Base-by-base conservation (phyloP, 495 filamentous ascomycete species). In the Ascodesmis nigricans region DNA sequence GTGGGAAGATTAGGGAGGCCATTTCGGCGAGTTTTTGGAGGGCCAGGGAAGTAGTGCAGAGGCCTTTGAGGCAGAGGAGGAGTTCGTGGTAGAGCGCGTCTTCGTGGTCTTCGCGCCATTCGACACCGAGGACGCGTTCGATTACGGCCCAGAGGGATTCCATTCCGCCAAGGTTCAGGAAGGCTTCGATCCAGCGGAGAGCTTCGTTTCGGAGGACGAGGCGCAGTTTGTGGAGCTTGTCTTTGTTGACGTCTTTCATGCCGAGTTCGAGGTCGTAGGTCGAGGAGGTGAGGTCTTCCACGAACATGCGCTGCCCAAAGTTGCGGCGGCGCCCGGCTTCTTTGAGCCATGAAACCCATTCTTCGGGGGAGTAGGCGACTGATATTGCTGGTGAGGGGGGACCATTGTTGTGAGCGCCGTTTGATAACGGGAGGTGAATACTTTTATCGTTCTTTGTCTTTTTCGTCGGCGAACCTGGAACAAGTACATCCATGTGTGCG, bases 91-190 rank as follows among this genome's bases (percentile, higher is more conserved):
- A 65, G 13, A 97, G 65, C 13, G 68, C 70, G 50, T 97, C 87
- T 55, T 97, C 87, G 49, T 97, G 87, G 46, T 97, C 87, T 60
- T 93, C 87, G 48, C 81, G 75, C 87, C 87, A 97, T 53, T 92
- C 90, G 35, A 97, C 71, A 34, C 76, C 73, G 67, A 93, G 81
- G 31, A 80, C 92, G 9, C 87, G 68, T 44, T 91, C 73, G 37
- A 95, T 59, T 34, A 97, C 59, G 31, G 66, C 69, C 18, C 91
- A 73, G 33, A 95, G 77, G 49, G 91, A 81, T 45, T 73, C 66
- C 82, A 95, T 91, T 17, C 87, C 87, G 11, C 81, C 83, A 43
- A 78, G 66, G 14, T 67, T 60, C 43, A 95, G 77, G 54, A 97
- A 97, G 4, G 67, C 63, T 45, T 95, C 79, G 1, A 90, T 84